Base-by-base conservation (phyloP, 768 basidiomycete species). In the Agaricus subrufescens region DNA sequence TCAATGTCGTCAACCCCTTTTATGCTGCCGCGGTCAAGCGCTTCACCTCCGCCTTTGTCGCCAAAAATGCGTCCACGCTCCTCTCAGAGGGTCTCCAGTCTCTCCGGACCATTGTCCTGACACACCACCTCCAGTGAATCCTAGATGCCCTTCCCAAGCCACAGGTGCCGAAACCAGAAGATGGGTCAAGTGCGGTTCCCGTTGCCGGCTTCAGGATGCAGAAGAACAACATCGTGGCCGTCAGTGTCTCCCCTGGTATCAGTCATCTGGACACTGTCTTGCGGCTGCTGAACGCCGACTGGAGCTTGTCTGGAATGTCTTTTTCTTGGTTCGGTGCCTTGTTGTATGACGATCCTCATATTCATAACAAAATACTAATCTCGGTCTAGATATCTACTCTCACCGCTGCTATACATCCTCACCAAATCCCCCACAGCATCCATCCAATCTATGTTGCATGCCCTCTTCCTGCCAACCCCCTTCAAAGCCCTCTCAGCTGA, bases 1-100 rank as follows among this genome's bases (percentile, higher is more conserved):
- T 98, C 66, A 86, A 85, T 54, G 77, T 94, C 40, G 80, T 94
- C 65, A 93, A 94, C 57, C 93, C 93, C 2, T 91, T 92, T 62
- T 97, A 96, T 62, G 86, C 92, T 1, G 91, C 94, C 1, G 87
- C 91, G 0, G 74, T 82, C 3, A 77, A 80, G 4, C 61, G 72
- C 65, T 59, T 60, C 30, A 50, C 46, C 46, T 29, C 52, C 8
- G 14, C 43, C 11, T 50, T 44, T 26, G 62, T 54, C 71, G 54
- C 43, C 72, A 62, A 60, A 26, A 60, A 61, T 0, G 64, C 66
- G 15, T 71, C 77, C 4, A 59, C 79, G 7, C 74, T 86, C 61
- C 69, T 81, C n/a, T 67, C 67, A 4, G 89, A 92, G 69, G 88
- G 89, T 19, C 73, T 73, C 30, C 74, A 88, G 46, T 78, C 89